phyloP scores from a whole-genome alignment of 1,284 basidiomycete genomes.

The Mycena citricolor region DNA sequence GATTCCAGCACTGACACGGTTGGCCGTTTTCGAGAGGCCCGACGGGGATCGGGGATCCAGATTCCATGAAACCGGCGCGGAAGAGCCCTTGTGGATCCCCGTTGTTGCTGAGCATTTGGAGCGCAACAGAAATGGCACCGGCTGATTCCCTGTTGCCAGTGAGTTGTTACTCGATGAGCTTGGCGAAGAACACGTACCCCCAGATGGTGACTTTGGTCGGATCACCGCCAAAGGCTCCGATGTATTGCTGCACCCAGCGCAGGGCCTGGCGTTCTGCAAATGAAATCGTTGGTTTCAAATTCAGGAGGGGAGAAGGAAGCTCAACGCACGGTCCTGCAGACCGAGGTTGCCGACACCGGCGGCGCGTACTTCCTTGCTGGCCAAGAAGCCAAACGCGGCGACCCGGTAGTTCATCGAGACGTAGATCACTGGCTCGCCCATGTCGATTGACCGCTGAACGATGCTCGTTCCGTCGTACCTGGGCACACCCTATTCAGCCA shows the following conservation, averaged over 20 bases:
- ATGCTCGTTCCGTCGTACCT: conserved; percentile 40
- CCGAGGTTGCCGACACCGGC: conserved; percentile 48
- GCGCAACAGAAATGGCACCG: conserved; percentile 49
- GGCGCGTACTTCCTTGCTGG: conserved; percentile 40
- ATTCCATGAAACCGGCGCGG: conserved; percentile 51
- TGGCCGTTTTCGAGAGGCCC: conserved; percentile 43
- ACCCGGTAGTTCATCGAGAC: conserved; percentile 56
- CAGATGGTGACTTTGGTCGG: conserved; percentile 55
- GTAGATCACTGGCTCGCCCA: conserved; percentile 48
- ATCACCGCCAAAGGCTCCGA: conserved; percentile 62
- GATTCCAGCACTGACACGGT: background rate
- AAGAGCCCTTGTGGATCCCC: conserved; percentile 50
- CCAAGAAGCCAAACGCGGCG: conserved; percentile 38
- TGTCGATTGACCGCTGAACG: conserved; percentile 45
- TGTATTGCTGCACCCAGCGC: conserved; percentile 66
- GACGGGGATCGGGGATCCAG: conserved; percentile 44
- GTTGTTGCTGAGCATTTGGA: conserved; percentile 53
- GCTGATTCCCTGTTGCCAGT: too few species aligned
- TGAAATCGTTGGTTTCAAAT: background rate
- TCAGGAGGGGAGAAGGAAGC: background rate
- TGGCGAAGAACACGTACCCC: too few species aligned
- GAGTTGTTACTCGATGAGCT: background rate
- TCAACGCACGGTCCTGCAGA: conserved; percentile 37
- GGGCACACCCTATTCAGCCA: background rate
- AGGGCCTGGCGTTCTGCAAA: conserved; percentile 50